Percentiles rank a stretch among this genome's conserved stretches.
Conservation (phyloP, 768 basidiomycete genomes). For the Leccinum truebloodii region DNA sequence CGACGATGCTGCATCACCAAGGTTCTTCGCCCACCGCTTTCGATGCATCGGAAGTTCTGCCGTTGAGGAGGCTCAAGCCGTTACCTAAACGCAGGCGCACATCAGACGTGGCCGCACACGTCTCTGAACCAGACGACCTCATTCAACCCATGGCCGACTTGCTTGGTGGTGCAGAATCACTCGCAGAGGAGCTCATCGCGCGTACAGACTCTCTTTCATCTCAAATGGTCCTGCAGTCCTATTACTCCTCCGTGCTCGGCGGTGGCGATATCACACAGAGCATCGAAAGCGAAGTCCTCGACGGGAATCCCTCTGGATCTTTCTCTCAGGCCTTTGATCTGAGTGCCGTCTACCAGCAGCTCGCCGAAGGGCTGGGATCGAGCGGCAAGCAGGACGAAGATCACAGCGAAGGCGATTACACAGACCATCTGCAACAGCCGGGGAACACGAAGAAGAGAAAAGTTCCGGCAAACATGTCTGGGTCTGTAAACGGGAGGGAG, state of each 20-base stretch:
- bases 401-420: conserved; percentile 59
- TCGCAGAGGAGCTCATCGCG: conserved; percentile 57
- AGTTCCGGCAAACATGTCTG: conserved; percentile 65
- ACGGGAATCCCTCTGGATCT: conserved; percentile 23
- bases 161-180: conserved; percentile 45
- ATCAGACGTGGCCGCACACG: conserved; percentile 33
- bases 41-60: conserved; percentile 64
- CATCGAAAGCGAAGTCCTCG: conserved; percentile 17
- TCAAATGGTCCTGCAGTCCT: conserved; percentile 61
- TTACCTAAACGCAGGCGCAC: conserved; percentile 75
- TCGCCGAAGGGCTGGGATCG: conserved; percentile 27
- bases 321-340: conserved; percentile 30
- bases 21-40: conserved; percentile 55
- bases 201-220: conserved; percentile 59
- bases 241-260: conserved; percentile 59
- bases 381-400: conserved; percentile 48
- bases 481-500: conserved; percentile 44
- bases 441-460: conserved; percentile 90
- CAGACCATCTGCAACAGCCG: conserved; percentile 71
- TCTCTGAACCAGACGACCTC: conserved; percentile 29
- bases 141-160: conserved; percentile 34
- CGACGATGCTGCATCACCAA: conserved; percentile 48
- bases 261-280: conserved; percentile 41
- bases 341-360: conserved; percentile 28
- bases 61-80: conserved; percentile 70